Conservation (phyloP, 495 filamentous ascomycete species). For the Hyaloscypha finlandica region DNA sequence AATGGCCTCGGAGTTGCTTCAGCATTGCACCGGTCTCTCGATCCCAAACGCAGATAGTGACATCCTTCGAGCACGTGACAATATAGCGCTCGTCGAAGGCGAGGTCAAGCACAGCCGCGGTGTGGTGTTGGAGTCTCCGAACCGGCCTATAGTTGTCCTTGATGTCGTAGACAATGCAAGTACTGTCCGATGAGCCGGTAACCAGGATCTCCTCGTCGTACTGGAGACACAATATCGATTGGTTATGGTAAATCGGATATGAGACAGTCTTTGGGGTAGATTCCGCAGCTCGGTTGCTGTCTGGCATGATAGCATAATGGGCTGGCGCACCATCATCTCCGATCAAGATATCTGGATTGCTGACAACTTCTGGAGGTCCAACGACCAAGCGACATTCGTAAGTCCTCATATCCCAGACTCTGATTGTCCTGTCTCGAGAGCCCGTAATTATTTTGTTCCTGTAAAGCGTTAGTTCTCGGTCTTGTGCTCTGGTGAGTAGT, state of each 20-base stretch:
- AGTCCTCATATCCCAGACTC: constrained; percentile 91
- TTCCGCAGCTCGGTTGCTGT: constrained; percentile 40
- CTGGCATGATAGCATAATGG: constrained; percentile 50
- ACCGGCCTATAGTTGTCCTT: constrained; percentile 74
- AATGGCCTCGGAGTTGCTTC: constrained; percentile 77
- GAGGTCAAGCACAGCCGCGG: constrained; percentile 87
- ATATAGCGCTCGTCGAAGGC: constrained; percentile 91
- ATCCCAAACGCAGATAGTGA: constrained; percentile 90
- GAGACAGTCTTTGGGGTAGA: constrained; percentile 49
- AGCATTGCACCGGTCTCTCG: constrained; percentile 71
- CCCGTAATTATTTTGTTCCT: constrained; percentile 95
- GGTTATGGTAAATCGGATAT: constrained; percentile 66
- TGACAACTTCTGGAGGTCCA: constrained; percentile 54
- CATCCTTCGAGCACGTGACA: constrained; percentile 94
- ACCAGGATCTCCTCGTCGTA: constrained; percentile 92
- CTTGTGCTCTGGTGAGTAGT: not conserved
- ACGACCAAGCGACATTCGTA: constrained; percentile 82
- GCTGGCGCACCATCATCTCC: constrained; percentile 43
- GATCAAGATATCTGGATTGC: constrained; percentile 43
- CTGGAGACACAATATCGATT: constrained; percentile 91
- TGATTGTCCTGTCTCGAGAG: constrained; percentile 90
- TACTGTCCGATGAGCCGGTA: constrained; percentile 89
- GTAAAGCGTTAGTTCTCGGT: constrained; percentile 31
- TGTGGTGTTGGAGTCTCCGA: constrained; percentile 72
- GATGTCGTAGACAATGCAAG: constrained; percentile 90